Evolutionary conservation across 495 filamentous ascomycete species (phyloP).

Genomic region (Penicillium fimorum): DNA sequence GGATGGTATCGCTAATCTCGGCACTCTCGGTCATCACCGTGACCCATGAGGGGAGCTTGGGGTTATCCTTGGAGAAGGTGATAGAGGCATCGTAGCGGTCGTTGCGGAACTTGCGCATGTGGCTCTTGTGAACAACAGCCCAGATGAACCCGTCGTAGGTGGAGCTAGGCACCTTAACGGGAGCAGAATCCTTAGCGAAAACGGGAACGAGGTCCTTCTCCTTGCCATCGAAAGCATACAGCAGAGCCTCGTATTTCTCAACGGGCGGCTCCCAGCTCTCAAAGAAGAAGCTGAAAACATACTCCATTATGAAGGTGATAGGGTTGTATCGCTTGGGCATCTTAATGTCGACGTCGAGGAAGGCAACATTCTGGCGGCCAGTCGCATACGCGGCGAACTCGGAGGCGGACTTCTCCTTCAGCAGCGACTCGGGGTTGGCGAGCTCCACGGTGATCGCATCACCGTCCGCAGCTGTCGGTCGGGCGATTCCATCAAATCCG

Average conservation of each 20-base stretch:
- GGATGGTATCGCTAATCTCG: conserved; percentile 84
- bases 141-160: conserved; percentile 88
- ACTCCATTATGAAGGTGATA: conserved; percentile 65
- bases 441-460: conserved; percentile 41
- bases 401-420: conserved; percentile 80
- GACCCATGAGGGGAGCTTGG: conserved; percentile 86
- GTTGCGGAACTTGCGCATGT: conserved; percentile 84
- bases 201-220: conserved; percentile 73
- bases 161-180: conserved; percentile 63
- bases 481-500: conserved; percentile 61
- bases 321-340: conserved; percentile 92
- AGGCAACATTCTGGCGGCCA: conserved; percentile 89
- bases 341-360: conserved; percentile 77
- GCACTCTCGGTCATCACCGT: conserved; percentile 96
- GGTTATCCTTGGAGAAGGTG: conserved; percentile 85
- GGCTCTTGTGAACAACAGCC: conserved; percentile 91
- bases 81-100: conserved; percentile 94
- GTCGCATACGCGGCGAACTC: conserved; percentile 91
- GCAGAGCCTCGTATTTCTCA: conserved; percentile 69
- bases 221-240: conserved; percentile 88
- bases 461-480: conserved; percentile 41
- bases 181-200: conserved; percentile 46
- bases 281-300: conserved; percentile 69
- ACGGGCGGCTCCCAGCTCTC: conserved; percentile 65
- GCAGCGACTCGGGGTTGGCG: conserved; percentile 54